Conservation (phyloP, 2,329 filamentous ascomycete genomes). For the Domatiomyces globalis region DNA sequence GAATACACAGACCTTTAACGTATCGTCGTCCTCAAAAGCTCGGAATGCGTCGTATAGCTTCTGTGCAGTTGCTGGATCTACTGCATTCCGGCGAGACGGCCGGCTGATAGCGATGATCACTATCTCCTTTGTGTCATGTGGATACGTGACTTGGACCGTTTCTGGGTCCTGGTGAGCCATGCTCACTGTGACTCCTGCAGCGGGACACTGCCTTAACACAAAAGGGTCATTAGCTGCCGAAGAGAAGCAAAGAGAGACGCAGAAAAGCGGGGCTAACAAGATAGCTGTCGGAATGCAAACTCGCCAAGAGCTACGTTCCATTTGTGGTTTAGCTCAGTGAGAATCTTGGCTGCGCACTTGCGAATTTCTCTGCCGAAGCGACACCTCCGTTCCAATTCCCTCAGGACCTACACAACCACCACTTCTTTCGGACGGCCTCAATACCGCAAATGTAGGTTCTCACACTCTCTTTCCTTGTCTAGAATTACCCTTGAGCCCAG, state of each 20-base stretch:
- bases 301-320: neutral
- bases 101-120: conserved; percentile 39
- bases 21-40: conserved; percentile 35
- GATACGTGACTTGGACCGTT: neutral
- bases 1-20: conserved; percentile 41
- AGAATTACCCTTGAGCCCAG: neutral
- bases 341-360: neutral
- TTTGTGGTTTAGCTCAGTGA: neutral
- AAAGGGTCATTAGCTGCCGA: no score
- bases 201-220: no score
- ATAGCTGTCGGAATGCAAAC: neutral
- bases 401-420: conserved; percentile 24
- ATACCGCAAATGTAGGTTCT: conserved; percentile 32
- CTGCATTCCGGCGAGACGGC: conserved; percentile 37
- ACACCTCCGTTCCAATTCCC: neutral
- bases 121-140: neutral
- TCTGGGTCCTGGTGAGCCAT: neutral
- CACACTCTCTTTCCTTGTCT: neutral
- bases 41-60: conserved; percentile 37
- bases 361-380: neutral
- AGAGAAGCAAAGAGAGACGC: no score
- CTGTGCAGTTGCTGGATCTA: conserved; percentile 35
- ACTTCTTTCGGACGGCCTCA: conserved; percentile 26
- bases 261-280: neutral
- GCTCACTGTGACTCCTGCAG: neutral